These are phyloP conservation scores for Mediolabrus comicus DNA, from an alignment of 108 stramenopile species.

Conservation along the genomic window DNA sequence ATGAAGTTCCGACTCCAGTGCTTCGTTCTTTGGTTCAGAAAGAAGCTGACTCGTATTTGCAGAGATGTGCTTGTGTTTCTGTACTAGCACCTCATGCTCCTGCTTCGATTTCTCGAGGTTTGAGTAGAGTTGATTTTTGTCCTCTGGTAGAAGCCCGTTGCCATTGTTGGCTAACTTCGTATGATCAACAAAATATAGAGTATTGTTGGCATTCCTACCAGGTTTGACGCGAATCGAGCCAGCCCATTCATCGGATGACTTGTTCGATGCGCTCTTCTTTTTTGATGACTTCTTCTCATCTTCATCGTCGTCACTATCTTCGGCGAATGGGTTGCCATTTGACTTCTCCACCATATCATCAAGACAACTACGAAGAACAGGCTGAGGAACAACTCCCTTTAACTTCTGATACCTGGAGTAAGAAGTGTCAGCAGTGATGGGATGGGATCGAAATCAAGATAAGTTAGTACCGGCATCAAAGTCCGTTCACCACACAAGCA, in stretches of 20 bases:
- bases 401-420: conserved; percentile 37
- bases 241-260: conserved; percentile 41
- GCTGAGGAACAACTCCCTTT: conserved; percentile 64
- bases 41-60: conserved; percentile 47
- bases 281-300: conserved; percentile 41
- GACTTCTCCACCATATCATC: conserved; percentile 66
- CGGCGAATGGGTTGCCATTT: conserved; percentile 46
- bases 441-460: too few species aligned
- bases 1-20: conserved; percentile 37
- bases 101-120: conserved; percentile 40
- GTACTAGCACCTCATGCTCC: conserved; percentile 37
- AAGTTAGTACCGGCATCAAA: too few species aligned
- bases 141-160: conserved; percentile 57
- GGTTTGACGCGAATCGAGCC: conserved; percentile 66
- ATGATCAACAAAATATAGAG: conserved; percentile 77
- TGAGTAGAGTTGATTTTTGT: conserved; percentile 50
- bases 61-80: conserved; percentile 26
- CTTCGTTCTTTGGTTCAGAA: conserved; percentile 79
- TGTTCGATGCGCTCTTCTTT: conserved; percentile 26
- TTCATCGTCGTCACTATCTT: conserved; percentile 62
- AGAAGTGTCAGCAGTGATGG: neutral
- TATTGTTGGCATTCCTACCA: conserved; percentile 59
- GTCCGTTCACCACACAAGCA: neutral
- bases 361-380: conserved; percentile 61
- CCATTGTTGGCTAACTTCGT: conserved; percentile 56